These are phyloP conservation scores for Saccharomyces hybrid DNA, from an alignment of 1,139 yeast genomes.

Conservation along the genomic window DNA sequence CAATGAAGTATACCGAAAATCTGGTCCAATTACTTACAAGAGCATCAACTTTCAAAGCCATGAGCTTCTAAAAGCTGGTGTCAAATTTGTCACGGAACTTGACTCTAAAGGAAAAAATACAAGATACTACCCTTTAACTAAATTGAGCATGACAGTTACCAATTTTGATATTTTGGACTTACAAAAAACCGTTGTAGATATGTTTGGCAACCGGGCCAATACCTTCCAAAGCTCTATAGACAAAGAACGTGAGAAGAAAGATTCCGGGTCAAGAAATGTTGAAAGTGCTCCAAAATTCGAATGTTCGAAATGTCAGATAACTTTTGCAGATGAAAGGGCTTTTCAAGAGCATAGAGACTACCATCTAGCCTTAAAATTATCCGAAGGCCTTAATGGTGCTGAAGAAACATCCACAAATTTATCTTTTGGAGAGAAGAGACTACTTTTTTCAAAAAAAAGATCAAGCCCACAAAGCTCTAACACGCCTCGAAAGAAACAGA, in stretches of 20 bases:
- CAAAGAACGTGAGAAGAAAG: neutral
- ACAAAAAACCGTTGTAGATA: constrained; percentile 44
- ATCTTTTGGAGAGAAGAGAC: constrained; percentile 26
- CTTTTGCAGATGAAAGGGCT: constrained; percentile 12
- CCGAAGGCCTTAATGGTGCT: constrained; percentile 29
- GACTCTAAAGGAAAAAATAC: constrained; percentile 31
- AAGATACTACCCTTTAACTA: constrained; percentile 42
- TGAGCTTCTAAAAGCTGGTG: constrained; percentile 37
- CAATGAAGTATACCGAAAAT: constrained; percentile 32
- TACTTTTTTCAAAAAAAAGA: constrained; percentile 14
- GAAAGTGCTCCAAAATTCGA: constrained; percentile 1
- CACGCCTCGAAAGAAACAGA: neutral
- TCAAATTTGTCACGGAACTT: constrained; percentile 36
- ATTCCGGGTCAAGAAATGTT: neutral
- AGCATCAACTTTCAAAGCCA: constrained; percentile 14
- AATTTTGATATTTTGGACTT: constrained; percentile 43
- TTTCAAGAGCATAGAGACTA: constrained; percentile 29
- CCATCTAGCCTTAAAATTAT: constrained; percentile 27
- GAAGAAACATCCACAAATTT: constrained; percentile 18
- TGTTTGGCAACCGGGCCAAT: constrained; percentile 31
- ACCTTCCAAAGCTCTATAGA: constrained; percentile 3
- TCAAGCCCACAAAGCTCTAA: neutral
- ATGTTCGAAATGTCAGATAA: constrained; percentile 19
- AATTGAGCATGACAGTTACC: constrained; percentile 45
- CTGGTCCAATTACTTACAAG: constrained; percentile 17